Evolutionary conservation across 2,329 filamentous ascomycete species (phyloP), one percentile per base, ranked within the genome.

Genomic region (Cladosporium phlei): DNA sequence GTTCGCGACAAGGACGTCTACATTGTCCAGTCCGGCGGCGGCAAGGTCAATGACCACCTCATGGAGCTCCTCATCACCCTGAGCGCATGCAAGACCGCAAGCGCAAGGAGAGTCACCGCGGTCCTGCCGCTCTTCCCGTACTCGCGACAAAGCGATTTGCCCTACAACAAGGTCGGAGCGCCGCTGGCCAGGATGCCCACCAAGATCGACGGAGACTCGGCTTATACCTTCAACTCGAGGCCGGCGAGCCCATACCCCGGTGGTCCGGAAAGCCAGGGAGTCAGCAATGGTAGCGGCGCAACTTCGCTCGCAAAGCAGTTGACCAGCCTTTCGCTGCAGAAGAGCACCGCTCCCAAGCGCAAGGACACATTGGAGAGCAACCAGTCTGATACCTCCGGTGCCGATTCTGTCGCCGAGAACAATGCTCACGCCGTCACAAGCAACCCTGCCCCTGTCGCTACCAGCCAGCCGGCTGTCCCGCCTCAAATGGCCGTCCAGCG

Each of bases 1-100:
- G 93, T 98, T 42, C 86, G 93, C 59, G 93, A 88, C 59, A 98
- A 98, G 69, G 93, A 98, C 80, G 93, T 96, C 66, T 98, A 94
- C 73, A 96, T 97, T 65, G 88, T 98, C 61, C 91, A 97, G 70
- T 93, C 88, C 32, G 89, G 88, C 58, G 88, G 88, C 58, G 89
- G 88, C 54, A 86, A 86, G 60, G 88, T 96, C 70, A 98, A 98
- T 66, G 93, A 98, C 70, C 83, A 95, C 70, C 81, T 98, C 55
- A 86, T 98, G 73, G 93, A 98, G 65, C 82, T 97, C 39, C 86
- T 95, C 67, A 96, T 97, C 71, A 95, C 93, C 72, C 91, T 97
- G 59, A 95, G 88, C n/a, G 93, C 93, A 52, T 97, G 93, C 80
- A 95, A 95, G 71, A 85, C 86, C 10, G 89, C 89, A 58, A 96